Base-by-base conservation (phyloP, 345 rosid genomes). In the Gossypium herbaceum region DNA sequence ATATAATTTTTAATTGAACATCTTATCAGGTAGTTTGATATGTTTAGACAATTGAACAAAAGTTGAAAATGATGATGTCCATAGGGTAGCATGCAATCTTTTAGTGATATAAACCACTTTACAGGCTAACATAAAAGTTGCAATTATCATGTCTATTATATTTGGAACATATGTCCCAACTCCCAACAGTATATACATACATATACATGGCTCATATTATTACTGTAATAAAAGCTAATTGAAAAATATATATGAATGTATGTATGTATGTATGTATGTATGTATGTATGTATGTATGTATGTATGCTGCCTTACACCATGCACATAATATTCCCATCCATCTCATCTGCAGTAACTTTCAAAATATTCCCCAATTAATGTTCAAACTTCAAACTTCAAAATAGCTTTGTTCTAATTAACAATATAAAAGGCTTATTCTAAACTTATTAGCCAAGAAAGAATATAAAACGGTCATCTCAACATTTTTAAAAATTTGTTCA, bases 111-210 rank as follows among this genome's bases (percentile, higher is more conserved):
- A 63, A 7, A 12, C 7, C 68, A 66, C 52, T 66, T 44, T 66
- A 43, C 70, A 44, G 70, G 4, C 52, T n/a, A 44, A 44, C 27
- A 19, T 34, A 66, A 66, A 44, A 66, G 70, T 44, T 20, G 52
- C 9, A 43, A 19, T 66, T 20, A 66, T 66, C 44, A 43, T 66
- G 52, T 66, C 29, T 44, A 2, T 11, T 44, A 2, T 44, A 11
- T 66, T 66, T 44, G 70, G 17, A 66, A 44, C 70, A 65, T 1
- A 43, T 43, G 69, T 41, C 27, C 51, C 69, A 64, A 41, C 68
- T 29, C 4, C 47, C 47, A 63, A 63, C 13, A 34, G 1, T 13
- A 16, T 51, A 15, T 51, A 34, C 7, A 34, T 34, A 34, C 39
- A 34, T 34, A 34, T 34, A 4, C 7, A 34, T 34, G 41, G 1